Evolutionary conservation across 2,329 filamentous ascomycete genomes (phyloP), one percentile per base, ranked within the genome.

Genomic region (Daldinia sp.): DNA sequence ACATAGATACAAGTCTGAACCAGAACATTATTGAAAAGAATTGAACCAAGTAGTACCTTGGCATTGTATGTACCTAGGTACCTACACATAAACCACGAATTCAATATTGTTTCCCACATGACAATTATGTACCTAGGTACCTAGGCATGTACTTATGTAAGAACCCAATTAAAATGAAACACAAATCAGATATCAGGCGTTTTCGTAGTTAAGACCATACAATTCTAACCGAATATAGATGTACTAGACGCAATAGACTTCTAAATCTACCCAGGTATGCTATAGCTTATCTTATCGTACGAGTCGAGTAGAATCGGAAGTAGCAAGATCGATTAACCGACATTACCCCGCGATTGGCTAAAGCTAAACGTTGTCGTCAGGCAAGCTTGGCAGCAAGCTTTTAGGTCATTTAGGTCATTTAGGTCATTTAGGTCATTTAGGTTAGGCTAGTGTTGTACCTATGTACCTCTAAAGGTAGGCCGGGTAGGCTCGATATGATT

Each of bases 321-420:
- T 12, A 20, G 46, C 30, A 30, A 35, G 28, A 44, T 48, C 13
- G 51, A 66, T 66, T 41, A 65, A 35, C 57, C 39, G 48, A 57
- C 35, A 7, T 23, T 59, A 26, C 63, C 63, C 63, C 57, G 56
- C 60, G 56, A 70, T 70, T 70, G 67, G 67, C 13, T 33, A 55
- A 41, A 7, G 41, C 10, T 18, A 28, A 33, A 48, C 33, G 59
- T 51, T 54, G 33, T 69, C 46, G 60, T 59, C 55, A 63, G 63
- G 67, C 39, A 33, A 42, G 46, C 59, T 62, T 56, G 54, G 66
- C 66, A 39, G 39, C 28, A 33, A 4, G 2, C 6, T 26, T 37
- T 55, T 39, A 56, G 23, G 53, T 37, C n/a, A n/a, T n/a, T n/a
- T 6, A 37, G 30, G 50, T 30, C n/a, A n/a, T n/a, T 46, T 20